Conservation (phyloP, 169 alveolate genomes). For the Blepharisma undulans region DNA sequence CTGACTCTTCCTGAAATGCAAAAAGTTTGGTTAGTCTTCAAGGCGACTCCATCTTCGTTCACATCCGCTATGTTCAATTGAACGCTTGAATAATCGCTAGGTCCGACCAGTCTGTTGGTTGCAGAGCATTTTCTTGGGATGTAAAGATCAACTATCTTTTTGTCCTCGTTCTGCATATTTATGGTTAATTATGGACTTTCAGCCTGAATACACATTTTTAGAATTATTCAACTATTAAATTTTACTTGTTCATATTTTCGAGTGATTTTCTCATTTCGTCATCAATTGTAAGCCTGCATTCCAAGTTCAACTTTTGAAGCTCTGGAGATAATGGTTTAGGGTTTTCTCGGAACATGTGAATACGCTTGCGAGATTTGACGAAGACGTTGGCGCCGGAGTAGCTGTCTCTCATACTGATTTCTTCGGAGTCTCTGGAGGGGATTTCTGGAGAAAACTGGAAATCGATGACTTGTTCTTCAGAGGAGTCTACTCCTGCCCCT, state of each 20-base stretch:
- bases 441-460: neutral
- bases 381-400: neutral
- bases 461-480: neutral
- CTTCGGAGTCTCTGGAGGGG: neutral
- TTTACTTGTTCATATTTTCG: neutral
- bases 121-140: constrained; percentile 96
- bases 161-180: constrained; percentile 88
- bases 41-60: constrained; percentile 88
- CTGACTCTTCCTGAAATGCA: constrained; percentile 92
- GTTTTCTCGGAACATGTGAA: neutral
- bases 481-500: neutral
- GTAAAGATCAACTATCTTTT: constrained; percentile 92
- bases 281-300: neutral
- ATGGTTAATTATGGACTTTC: neutral
- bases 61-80: constrained; percentile 89
- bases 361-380: neutral
- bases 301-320: neutral
- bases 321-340: neutral
- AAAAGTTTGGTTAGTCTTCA: constrained; percentile 84
- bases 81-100: constrained; percentile 94
- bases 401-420: neutral
- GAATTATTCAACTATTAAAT: neutral
- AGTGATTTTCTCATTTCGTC: neutral
- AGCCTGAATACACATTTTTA: neutral
- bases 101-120: constrained; percentile 89